phyloP scores from a whole-genome alignment of 2,329 filamentous ascomycete species.

The Ophiostoma tasmaniense region DNA sequence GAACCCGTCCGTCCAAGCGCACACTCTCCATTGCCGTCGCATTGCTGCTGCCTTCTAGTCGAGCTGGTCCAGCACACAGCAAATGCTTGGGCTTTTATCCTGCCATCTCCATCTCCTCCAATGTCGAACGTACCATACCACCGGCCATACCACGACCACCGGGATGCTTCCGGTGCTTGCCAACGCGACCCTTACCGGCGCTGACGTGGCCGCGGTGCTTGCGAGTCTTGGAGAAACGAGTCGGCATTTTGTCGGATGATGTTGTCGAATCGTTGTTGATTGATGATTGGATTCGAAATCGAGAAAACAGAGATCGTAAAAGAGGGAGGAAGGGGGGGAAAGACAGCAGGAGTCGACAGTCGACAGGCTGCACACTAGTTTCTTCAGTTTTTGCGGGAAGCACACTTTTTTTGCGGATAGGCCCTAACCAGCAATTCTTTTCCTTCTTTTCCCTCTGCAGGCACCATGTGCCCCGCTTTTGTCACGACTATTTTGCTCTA shows the following conservation, averaged over 20 bases:
- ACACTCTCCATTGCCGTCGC: neutral
- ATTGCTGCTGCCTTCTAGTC: neutral
- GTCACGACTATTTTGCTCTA: neutral
- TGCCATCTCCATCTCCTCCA: neutral
- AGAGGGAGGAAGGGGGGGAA: slow-evolving; percentile 2
- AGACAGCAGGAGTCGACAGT: slow-evolving; percentile 5
- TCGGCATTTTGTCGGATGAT: slow-evolving; percentile 42
- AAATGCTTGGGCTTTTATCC: neutral
- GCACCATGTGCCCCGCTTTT: neutral
- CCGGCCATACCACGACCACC: slow-evolving; percentile 83
- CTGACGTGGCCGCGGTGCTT: slow-evolving; percentile 95
- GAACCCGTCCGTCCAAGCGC: neutral
- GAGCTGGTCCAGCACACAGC: neutral
- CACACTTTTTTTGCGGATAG: slow-evolving; percentile 8
- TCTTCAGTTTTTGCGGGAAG: slow-evolving; percentile 9
- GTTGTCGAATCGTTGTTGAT: slow-evolving; percentile 16
- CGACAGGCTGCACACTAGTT: slow-evolving; percentile 1
- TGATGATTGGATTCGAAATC: slow-evolving; percentile 15
- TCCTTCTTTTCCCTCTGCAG: neutral
- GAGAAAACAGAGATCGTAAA: slow-evolving; percentile 8
- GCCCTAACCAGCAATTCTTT: slow-evolving; percentile 15
- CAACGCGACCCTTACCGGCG: slow-evolving; percentile 95
- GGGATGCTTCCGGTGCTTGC: slow-evolving; percentile 94
- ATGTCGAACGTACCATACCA: slow-evolving; percentile 45
- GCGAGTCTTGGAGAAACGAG: slow-evolving; percentile 65